phyloP scores from a whole-genome alignment of 2,329 filamentous ascomycete genomes.

The Colletotrichum musicola region DNA sequence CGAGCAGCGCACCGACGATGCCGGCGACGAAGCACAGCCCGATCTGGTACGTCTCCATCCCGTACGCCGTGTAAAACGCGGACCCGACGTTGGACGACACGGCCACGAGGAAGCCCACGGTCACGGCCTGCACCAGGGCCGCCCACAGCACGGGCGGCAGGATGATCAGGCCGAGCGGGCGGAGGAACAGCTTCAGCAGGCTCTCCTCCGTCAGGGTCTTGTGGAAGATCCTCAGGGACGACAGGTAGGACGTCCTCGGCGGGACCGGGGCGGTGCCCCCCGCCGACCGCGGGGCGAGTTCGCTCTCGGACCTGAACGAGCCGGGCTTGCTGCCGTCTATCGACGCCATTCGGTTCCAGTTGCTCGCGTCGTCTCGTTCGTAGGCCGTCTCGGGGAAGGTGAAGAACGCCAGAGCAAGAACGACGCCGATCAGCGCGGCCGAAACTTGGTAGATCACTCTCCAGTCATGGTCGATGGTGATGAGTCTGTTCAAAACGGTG shows the following conservation, averaged over 20 bases:
- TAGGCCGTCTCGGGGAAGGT: slow-evolving; percentile 71
- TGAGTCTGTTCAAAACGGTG: slow-evolving; percentile 50
- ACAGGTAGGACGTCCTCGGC: slow-evolving; percentile 48
- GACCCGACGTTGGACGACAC: slow-evolving; percentile 65
- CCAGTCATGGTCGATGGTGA: slow-evolving; percentile 63
- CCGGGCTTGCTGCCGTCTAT: slow-evolving; percentile 23
- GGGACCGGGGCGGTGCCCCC: not conserved
- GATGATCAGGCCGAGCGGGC: slow-evolving; percentile 62
- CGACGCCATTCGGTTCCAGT: slow-evolving; percentile 16
- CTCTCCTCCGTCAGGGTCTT: slow-evolving; percentile 59
- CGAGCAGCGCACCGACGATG: slow-evolving; percentile 61
- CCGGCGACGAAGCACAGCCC: slow-evolving; percentile 65
- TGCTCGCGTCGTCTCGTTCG: slow-evolving; percentile 45
- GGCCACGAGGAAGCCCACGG: slow-evolving; percentile 68
- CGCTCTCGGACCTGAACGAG: slow-evolving; percentile 39
- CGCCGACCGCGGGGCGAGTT: slow-evolving; percentile 28
- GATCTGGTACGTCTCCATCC: slow-evolving; percentile 58
- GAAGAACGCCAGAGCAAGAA: slow-evolving; percentile 62
- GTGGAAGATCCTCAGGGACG: slow-evolving; percentile 55
- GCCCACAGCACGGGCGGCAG: slow-evolving; percentile 69
- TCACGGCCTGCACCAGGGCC: slow-evolving; percentile 65
- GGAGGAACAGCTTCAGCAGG: slow-evolving; percentile 60
- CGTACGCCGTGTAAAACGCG: slow-evolving; percentile 57
- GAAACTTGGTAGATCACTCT: slow-evolving; percentile 65
- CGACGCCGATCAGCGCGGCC: slow-evolving; percentile 61